Evolutionary conservation across 371 early-diverging fungal species (phyloP), one percentile per base, ranked within the genome.

Genomic region (Mucor indicus): DNA sequence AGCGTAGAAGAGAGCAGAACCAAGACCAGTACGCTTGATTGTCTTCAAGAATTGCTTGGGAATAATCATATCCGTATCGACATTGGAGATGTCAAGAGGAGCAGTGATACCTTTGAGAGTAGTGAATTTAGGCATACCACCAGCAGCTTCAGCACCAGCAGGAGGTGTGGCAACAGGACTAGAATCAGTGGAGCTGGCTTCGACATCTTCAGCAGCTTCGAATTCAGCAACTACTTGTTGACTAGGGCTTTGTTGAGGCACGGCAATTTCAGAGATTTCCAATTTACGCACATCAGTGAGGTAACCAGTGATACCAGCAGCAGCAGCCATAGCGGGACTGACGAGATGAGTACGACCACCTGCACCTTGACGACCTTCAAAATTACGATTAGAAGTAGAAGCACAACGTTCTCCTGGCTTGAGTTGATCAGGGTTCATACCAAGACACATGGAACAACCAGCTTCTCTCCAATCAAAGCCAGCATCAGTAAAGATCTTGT

Each of bases 31-130:
- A 22, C 83, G 77, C 55, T 80, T 76, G 67, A 85, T 85, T 38
- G 86, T 85, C 68, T 85, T 85, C 38, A 85, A 69, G 69, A 85
- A 85, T 58, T 85, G 83, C 59, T 85, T 85, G 57, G 86, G 86
- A 59, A 85, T 85, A 52, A 85, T 80, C 80, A 79, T 82, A 60
- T 85, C 86, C 22, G 86, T 85, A 62, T 85, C 86, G 29, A 83
- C 73, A 56, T 85, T 85, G 55, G 81, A 55, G 51, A 81, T 72
- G 30, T 67, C 70, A 50, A 85, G 66, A 16, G 83, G 83, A 2
- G 83, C 83, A 22, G 83, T 75, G 48, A 66, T 60, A 25, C 81
- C 78, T 44, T 76, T 75, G 31, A 82, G 62, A 35, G 64, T 67
- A 13, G 80, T 81, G 57, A 85, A 85, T 32, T 64, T 54, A 33